Evolutionary conservation across 2,329 filamentous ascomycete genomes (phyloP).

Genomic region (Epichloe baconii): DNA sequence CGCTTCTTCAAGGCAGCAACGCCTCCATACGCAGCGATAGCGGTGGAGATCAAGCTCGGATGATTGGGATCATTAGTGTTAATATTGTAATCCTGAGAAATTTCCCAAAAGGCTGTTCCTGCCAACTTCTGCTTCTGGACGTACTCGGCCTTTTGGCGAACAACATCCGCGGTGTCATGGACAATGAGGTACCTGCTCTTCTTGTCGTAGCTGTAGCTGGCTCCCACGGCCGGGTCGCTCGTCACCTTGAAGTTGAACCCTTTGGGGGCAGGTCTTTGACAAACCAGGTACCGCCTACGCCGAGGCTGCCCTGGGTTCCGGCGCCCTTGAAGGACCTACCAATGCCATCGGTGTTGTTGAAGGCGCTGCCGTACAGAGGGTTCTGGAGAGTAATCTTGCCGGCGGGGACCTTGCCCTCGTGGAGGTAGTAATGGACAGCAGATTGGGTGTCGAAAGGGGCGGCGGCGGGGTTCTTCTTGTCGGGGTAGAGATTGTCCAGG

Average conservation of each 20-base stretch:
- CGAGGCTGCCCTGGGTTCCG: conserved; percentile 35
- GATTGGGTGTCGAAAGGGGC: conserved; percentile 59
- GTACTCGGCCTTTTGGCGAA: no score
- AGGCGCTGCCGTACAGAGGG: conserved; percentile 66
- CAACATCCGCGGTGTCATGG: conserved; percentile 40
- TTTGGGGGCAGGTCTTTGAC: conserved; percentile 53
- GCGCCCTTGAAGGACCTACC: conserved; percentile 50
- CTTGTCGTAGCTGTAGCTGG: conserved; percentile 60
- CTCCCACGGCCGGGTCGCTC: no score
- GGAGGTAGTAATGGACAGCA: conserved; percentile 38
- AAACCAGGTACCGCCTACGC: conserved; percentile 43
- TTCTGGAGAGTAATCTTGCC: conserved; percentile 62
- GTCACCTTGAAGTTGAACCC: no score
- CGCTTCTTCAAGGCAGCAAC: neutral
- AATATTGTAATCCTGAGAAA: no score
- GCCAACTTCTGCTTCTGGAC: no score
- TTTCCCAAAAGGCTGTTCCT: no score
- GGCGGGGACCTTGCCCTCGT: conserved; percentile 28
- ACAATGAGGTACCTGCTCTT: conserved; percentile 46
- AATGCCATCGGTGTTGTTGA: conserved; percentile 47
- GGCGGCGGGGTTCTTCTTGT: conserved; percentile 32
- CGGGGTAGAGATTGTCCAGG: conserved; percentile 54
- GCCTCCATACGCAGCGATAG: no score
- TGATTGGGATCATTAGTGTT: no score
- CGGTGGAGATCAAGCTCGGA: no score